Evolutionary conservation across 371 early-diverging fungal genomes (phyloP).

Genomic region (Mortierella sp.): DNA sequence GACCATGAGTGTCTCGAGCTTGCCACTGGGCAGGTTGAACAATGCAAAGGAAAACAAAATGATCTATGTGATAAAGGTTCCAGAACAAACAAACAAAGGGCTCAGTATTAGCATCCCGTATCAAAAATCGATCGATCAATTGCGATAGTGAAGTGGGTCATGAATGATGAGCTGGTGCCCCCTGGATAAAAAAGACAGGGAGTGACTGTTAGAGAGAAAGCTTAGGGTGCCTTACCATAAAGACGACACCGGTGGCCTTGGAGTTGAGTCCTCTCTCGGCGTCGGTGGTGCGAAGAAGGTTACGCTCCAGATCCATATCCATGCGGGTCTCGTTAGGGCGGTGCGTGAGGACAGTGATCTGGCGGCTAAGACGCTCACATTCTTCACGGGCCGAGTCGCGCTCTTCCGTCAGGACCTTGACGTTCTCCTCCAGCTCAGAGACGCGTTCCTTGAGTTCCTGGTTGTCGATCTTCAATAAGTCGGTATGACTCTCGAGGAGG

Average conservation of each 20-base stretch:
- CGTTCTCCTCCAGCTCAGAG: slow-evolving; percentile 68
- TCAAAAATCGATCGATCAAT: slow-evolving; percentile 10
- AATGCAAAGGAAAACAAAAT: slow-evolving; percentile 74
- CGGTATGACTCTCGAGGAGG: slow-evolving; percentile 79
- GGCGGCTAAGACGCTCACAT: slow-evolving; percentile 43
- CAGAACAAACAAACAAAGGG: background rate
- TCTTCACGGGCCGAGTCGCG: slow-evolving; percentile 58
- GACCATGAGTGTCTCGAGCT: slow-evolving; percentile 65
- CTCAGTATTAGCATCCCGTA: slow-evolving; percentile 4
- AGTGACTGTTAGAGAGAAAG: background rate
- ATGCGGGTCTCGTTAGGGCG: slow-evolving; percentile 34
- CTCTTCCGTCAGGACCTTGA: slow-evolving; percentile 58
- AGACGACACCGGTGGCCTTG: slow-evolving; percentile 72
- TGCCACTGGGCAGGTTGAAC: slow-evolving; percentile 69
- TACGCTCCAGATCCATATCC: slow-evolving; percentile 54
- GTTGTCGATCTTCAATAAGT: slow-evolving; percentile 75
- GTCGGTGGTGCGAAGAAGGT: slow-evolving; percentile 34
- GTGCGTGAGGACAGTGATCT: slow-evolving; percentile 39
- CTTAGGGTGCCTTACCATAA: slow-evolving; percentile 68
- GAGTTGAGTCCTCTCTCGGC: slow-evolving; percentile 55
- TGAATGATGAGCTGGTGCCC: background rate
- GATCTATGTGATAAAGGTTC: slow-evolving; percentile 56
- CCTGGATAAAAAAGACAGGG: background rate
- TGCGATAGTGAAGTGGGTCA: background rate
- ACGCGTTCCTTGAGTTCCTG: slow-evolving; percentile 67